Conservation (phyloP, 371 early-diverging fungal species). For the Mortierella sp. region DNA sequence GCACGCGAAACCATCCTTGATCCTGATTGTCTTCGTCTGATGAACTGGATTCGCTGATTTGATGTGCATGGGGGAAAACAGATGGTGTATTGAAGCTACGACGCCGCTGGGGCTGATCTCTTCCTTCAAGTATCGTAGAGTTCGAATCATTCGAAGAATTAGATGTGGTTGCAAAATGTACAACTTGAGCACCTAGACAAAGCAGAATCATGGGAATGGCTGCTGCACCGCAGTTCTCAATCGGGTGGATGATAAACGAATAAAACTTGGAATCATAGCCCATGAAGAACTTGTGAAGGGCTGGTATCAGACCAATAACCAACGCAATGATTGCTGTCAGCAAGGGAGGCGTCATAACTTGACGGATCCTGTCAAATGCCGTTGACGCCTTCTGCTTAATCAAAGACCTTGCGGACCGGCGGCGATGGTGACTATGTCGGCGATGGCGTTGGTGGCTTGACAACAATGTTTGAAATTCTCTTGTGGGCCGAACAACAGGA, state of each 20-base stretch:
- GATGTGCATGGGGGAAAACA: slow-evolving; percentile 20
- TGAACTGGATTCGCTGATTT: slow-evolving; percentile 10
- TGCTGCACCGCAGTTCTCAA: slow-evolving; percentile 74
- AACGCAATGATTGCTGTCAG: slow-evolving; percentile 36
- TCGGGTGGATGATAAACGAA: slow-evolving; percentile 67
- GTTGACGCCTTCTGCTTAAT: slow-evolving; percentile 14
- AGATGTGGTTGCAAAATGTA: slow-evolving; percentile 28
- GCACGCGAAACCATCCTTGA: slow-evolving; percentile 21
- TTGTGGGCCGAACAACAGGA: neutral
- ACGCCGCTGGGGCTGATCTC: slow-evolving; percentile 8
- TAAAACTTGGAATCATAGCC: slow-evolving; percentile 64
- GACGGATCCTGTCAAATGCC: slow-evolving; percentile 17
- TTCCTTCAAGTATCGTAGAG: neutral
- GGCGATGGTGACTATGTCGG: neutral
- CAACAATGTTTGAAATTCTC: neutral
- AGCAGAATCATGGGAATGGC: slow-evolving; percentile 78
- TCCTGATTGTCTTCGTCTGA: slow-evolving; percentile 21
- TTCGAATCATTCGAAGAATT: slow-evolving; percentile 1
- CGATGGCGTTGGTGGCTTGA: neutral
- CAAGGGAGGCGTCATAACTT: slow-evolving; percentile 47
- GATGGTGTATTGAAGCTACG: slow-evolving; percentile 13
- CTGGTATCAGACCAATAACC: slow-evolving; percentile 41
- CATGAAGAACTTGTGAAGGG: slow-evolving; percentile 51
- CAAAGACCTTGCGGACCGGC: slow-evolving; percentile 4
- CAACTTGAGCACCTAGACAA: slow-evolving; percentile 77